Conservation (phyloP, 257 asterid species). For the Salvia splendens region DNA sequence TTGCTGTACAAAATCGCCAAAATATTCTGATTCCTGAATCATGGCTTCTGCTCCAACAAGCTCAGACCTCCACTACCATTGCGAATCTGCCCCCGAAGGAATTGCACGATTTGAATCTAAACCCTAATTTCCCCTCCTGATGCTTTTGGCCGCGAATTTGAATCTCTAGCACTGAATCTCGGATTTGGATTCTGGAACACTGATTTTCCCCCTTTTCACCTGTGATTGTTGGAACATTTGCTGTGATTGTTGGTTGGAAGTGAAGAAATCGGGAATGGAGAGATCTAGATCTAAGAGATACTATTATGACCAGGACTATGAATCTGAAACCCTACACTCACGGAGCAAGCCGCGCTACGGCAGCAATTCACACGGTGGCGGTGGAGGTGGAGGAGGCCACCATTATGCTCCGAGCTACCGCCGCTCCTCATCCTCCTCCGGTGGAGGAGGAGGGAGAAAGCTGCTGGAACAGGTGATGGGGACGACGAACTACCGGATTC, state of each 20-base stretch:
- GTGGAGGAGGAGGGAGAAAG: constrained; percentile 55
- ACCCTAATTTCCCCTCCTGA: constrained; percentile 45
- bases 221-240: not conserved
- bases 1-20: constrained; percentile 27
- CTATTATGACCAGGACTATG: constrained; percentile 77
- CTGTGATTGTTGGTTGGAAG: constrained; percentile 21
- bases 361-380: constrained; percentile 44
- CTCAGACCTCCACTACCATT: constrained; percentile 26
- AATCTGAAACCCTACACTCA: constrained; percentile 62
- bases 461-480: constrained; percentile 61
- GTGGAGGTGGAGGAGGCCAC: constrained; percentile 47
- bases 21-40: constrained; percentile 19
- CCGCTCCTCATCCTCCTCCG: constrained; percentile 40
- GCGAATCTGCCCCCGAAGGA: constrained; percentile 23
- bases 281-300: constrained; percentile 87
- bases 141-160: constrained; percentile 12
- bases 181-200: constrained; percentile 33
- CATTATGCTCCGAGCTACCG: constrained; percentile 47
- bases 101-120: constrained; percentile 36
- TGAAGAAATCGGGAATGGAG: constrained; percentile 49
- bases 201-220: not conserved
- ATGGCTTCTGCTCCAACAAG: constrained; percentile 29
- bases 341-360: constrained; percentile 55
- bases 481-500: constrained; percentile 77
- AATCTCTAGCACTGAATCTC: constrained; percentile 23